Conservation (phyloP, 2,329 filamentous ascomycete species). For the Ascosphaera apis region DNA sequence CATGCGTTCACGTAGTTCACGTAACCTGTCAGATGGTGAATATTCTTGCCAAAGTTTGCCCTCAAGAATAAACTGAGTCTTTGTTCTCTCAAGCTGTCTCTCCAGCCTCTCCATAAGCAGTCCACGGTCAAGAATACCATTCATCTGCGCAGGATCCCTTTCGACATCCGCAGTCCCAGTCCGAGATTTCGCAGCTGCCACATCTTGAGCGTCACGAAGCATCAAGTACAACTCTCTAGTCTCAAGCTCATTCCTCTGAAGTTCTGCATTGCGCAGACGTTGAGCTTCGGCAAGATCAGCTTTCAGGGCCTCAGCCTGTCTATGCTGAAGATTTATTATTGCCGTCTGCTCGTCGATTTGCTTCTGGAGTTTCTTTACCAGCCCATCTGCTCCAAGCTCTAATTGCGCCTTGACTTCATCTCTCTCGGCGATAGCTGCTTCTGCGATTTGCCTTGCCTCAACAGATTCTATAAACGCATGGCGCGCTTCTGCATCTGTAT, state of each 20-base stretch:
- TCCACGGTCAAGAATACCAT: constrained; percentile 82
- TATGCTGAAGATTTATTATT: constrained; percentile 69
- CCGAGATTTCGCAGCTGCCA: constrained; percentile 69
- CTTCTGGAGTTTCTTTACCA: constrained; percentile 79
- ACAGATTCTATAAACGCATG: constrained; percentile 80
- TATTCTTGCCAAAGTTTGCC: constrained; percentile 74
- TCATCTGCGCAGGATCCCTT: constrained; percentile 53
- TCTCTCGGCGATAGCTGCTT: constrained; percentile 84
- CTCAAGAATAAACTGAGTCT: constrained; percentile 93
- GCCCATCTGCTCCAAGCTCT: constrained; percentile 74
- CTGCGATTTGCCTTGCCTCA: constrained; percentile 76
- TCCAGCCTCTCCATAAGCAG: constrained; percentile 81
- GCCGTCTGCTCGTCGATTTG: constrained; percentile 82
- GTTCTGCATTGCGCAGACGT: constrained; percentile 64
- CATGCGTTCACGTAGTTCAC: constrained; percentile 88
- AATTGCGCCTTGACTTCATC: constrained; percentile 83
- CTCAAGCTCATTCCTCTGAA: constrained; percentile 86
- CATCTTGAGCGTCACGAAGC: constrained; percentile 91
- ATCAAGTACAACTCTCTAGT: constrained; percentile 94
- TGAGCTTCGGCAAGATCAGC: constrained; percentile 74
- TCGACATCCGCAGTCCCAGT: constrained; percentile 28
- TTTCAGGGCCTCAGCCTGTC: constrained; percentile 72
- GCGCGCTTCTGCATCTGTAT: constrained; percentile 85
- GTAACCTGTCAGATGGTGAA: constrained; percentile 74
- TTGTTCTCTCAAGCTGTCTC: constrained; percentile 86